These are phyloP conservation scores for Phytopythium litorale DNA, from an alignment of 352 stramenopile genomes.

Conservation along the genomic window DNA sequence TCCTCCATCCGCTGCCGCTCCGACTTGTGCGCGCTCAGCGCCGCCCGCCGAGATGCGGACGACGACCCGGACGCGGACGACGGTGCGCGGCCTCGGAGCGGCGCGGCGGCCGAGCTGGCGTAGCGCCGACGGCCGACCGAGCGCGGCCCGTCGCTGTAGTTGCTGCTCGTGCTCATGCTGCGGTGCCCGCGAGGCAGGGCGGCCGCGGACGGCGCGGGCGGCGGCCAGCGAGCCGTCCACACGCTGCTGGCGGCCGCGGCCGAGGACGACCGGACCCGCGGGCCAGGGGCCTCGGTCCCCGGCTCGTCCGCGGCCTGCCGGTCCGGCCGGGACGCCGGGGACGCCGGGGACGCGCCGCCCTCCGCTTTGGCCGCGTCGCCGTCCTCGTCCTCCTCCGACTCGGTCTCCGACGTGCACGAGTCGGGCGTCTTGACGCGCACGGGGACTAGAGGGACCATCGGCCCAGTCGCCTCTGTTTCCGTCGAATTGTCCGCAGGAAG, in stretches of 20 bases:
- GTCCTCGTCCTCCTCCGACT: constrained; percentile 51
- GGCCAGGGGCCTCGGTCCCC: constrained; percentile 9
- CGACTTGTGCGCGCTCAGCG: constrained; percentile 19
- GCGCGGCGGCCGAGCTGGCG: not conserved
- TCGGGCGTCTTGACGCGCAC: constrained; percentile 14
- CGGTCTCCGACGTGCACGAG: constrained; percentile 39
- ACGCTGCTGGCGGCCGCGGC: constrained; percentile 11
- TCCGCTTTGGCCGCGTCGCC: constrained; percentile 8
- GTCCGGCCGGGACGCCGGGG: constrained; percentile 7
- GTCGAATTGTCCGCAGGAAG: too few species aligned
- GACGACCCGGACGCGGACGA: not conserved
- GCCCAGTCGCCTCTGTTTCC: not conserved
- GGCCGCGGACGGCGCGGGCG: not conserved
- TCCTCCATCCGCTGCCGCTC: constrained; percentile 50
- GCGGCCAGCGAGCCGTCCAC: not conserved
- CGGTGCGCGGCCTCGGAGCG: not conserved
- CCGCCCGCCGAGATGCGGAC: constrained; percentile 14
- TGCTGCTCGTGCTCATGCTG: constrained; percentile 16
- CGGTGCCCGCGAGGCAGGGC: constrained; percentile 6
- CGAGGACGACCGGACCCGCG: constrained; percentile 21
- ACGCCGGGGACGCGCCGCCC: not conserved
- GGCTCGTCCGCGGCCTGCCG: constrained; percentile 14
- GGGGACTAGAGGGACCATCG: constrained; percentile 4
- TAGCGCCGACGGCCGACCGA: constrained; percentile 11
- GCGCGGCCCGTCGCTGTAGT: constrained; percentile 19